phyloP scores from a whole-genome alignment of 164 flowering plant genomes.

The Annona squamosa region DNA sequence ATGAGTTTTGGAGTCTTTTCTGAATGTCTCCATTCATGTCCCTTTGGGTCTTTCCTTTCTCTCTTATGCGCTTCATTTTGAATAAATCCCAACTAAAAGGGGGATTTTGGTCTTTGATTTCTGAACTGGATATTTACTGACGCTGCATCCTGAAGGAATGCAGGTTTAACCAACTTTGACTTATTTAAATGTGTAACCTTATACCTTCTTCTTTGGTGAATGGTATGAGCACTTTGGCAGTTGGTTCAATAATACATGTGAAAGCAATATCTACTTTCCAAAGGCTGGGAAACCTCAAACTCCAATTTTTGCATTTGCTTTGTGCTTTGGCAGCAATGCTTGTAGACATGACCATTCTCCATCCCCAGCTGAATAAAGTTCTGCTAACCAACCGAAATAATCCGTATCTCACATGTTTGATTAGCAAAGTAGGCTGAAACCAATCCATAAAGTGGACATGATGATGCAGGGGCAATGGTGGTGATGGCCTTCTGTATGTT shows the following conservation, averaged over 20 bases:
- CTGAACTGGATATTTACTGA: no score
- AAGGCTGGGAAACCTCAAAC: neutral
- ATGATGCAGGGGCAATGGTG: neutral
- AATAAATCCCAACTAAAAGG: no score
- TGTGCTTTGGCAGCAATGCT: neutral
- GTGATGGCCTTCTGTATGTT: neutral
- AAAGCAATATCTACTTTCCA: neutral
- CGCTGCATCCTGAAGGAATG: no score
- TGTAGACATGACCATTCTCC: neutral
- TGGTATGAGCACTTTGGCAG: no score
- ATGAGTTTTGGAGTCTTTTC: no score
- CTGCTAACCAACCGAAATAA: neutral
- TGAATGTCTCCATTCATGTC: no score
- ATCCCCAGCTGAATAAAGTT: neutral
- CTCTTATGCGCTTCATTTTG: no score
- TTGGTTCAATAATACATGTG: neutral
- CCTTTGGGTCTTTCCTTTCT: no score
- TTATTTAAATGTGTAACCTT: no score
- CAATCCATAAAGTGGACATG: neutral
- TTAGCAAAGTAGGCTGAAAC: neutral
- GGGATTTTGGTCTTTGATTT: no score
- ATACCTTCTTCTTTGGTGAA: no score
- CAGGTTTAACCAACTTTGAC: no score
- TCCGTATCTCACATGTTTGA: neutral
- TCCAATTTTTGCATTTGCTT: neutral